Evolutionary conservation across 2,329 filamentous ascomycete genomes (phyloP).

Genomic region (Botrytis byssoidea): DNA sequence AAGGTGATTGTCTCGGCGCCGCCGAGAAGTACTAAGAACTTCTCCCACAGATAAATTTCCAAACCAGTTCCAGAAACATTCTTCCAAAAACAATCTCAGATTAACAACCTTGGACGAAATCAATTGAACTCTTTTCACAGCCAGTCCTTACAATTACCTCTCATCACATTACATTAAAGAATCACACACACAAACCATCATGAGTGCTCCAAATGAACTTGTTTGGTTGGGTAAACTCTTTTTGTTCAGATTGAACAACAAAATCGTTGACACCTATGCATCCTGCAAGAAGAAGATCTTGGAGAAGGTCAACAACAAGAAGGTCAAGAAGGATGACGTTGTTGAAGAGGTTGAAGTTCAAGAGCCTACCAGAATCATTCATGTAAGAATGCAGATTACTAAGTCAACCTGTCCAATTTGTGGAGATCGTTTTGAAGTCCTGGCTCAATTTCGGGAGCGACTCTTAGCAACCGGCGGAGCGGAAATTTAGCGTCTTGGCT

Average conservation of each 20-base stretch:
- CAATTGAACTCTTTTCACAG: background rate
- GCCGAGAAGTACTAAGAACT: background rate
- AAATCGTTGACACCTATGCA: background rate
- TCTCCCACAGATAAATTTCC: background rate
- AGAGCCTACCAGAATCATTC: background rate
- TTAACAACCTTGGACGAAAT: background rate
- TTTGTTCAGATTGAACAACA: background rate
- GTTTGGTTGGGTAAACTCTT: background rate
- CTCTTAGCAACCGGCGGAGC: background rate
- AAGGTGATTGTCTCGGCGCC: background rate
- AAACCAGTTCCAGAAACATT: background rate
- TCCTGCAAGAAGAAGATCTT: background rate
- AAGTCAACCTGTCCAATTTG: background rate
- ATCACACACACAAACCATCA: background rate
- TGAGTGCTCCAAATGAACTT: background rate
- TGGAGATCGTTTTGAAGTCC: background rate
- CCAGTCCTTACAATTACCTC: background rate
- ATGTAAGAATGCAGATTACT: background rate
- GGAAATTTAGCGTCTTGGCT: constrained; percentile 16
- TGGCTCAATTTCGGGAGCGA: background rate
- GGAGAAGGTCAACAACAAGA: background rate
- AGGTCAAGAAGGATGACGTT: background rate
- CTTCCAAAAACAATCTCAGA: background rate
- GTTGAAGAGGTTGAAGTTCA: background rate
- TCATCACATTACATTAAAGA: background rate